phyloP scores from a whole-genome alignment of 2,329 filamentous ascomycete species.

The Fusarium lateritium region DNA sequence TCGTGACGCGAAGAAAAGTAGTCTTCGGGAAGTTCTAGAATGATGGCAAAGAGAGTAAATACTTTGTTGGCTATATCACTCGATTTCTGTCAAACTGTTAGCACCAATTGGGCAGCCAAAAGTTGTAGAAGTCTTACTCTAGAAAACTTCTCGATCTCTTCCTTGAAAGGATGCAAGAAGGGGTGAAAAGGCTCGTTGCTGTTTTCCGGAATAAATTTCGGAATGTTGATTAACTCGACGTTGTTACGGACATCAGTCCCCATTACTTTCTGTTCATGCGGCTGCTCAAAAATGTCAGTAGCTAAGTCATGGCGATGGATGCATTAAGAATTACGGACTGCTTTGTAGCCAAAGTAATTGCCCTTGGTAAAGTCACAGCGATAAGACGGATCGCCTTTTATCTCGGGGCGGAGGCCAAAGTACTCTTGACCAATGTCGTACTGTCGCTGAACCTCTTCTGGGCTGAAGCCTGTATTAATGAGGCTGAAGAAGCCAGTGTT shows the following conservation, averaged over 20 bases:
- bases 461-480: slow-evolving; percentile 72
- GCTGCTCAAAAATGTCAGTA: neutral
- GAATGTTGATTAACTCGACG: slow-evolving; percentile 59
- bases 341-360: slow-evolving; percentile 6
- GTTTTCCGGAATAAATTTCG: slow-evolving; percentile 56
- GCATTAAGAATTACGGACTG: neutral
- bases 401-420: slow-evolving; percentile 68
- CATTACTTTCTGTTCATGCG: neutral
- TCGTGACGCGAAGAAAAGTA: neutral
- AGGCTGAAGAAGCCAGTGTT: slow-evolving; percentile 71
- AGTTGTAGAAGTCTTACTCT: neutral
- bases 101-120: neutral
- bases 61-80: neutral
- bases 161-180: slow-evolving; percentile 43
- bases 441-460: slow-evolving; percentile 72
- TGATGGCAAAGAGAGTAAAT: neutral
- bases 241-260: slow-evolving; percentile 54
- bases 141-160: neutral
- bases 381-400: slow-evolving; percentile 68
- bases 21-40: neutral
- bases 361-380: slow-evolving; percentile 3
- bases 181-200: slow-evolving; percentile 52
- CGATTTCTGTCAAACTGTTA: neutral
- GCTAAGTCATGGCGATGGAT: too few species aligned
- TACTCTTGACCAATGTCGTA: slow-evolving; percentile 73